phyloP scores from a whole-genome alignment of 306 rosid genomes.

The Pyrus bretschneideri region DNA sequence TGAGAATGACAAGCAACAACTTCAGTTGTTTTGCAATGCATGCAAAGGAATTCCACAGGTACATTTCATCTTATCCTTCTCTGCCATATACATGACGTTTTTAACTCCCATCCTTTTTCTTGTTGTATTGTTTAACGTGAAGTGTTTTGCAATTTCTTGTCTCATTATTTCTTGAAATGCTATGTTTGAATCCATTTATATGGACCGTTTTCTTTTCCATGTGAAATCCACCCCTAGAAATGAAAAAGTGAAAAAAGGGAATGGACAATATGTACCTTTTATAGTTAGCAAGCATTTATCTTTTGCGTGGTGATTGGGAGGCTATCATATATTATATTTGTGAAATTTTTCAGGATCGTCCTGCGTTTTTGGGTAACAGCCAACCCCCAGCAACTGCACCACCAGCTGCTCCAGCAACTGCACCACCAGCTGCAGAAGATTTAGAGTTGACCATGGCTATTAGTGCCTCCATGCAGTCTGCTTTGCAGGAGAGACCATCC shows the following conservation, averaged over 20 bases:
- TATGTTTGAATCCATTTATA: too few relatives aligned
- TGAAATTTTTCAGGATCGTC: slow-evolving; percentile 44
- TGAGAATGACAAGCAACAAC: slow-evolving; percentile 72
- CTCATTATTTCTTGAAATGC: too few relatives aligned
- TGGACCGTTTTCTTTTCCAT: too few relatives aligned
- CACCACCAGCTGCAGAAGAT: slow-evolving; percentile 74
- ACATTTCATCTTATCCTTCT: slow-evolving; percentile 12
- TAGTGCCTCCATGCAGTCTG: slow-evolving; percentile 61
- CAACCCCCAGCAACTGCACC: slow-evolving; percentile 67
- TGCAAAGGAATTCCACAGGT: slow-evolving; percentile 99
- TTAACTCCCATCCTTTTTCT: neutral
- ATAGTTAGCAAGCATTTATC: neutral
- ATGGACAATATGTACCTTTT: too few relatives aligned
- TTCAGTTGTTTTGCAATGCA: slow-evolving; percentile 79
- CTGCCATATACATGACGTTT: neutral
- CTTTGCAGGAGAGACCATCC: slow-evolving; percentile 48
- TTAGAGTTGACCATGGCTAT: slow-evolving; percentile 61
- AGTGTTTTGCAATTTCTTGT: neutral
- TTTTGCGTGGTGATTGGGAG: neutral
- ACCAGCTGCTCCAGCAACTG: slow-evolving; percentile 52
- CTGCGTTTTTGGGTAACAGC: slow-evolving; percentile 55
- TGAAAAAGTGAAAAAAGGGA: too few relatives aligned
- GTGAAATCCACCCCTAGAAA: too few relatives aligned
- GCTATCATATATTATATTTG: slow-evolving; percentile 9
- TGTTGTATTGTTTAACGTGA: neutral